These are phyloP conservation scores for Quercus ilex DNA, from an alignment of 306 rosid genomes.

Conservation along the genomic window DNA sequence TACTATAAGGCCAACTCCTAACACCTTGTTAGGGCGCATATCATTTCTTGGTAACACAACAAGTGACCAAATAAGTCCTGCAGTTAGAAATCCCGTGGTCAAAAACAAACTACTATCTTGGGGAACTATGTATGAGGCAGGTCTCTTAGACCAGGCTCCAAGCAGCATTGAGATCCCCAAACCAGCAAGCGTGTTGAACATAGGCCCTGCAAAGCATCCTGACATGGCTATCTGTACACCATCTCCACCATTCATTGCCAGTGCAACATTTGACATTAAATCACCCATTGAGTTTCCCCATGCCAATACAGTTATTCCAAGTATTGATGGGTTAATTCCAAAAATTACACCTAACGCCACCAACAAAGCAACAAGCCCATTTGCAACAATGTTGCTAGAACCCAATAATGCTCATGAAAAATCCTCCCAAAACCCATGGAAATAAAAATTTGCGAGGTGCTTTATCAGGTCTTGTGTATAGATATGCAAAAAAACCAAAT, in stretches of 20 bases:
- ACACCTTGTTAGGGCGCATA: conserved; percentile 61
- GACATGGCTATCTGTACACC: conserved; percentile 96
- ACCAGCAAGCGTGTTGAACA: conserved; percentile 93
- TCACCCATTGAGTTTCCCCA: conserved; percentile 99
- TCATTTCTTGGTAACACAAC: conserved; percentile 52
- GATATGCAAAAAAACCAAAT: conserved; percentile 71
- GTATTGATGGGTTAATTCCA: conserved; percentile 83
- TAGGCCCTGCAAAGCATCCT: conserved; percentile 95
- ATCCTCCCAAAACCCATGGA: conserved; percentile 93
- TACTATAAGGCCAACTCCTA: conserved; percentile 66
- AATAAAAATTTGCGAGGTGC: conserved; percentile 60
- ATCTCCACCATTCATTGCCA: conserved; percentile 74
- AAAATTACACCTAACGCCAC: conserved; percentile 75
- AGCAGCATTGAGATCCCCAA: conserved; percentile 83
- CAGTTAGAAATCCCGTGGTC: conserved; percentile 65
- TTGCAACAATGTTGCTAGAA: conserved; percentile 91
- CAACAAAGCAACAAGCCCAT: conserved; percentile 82
- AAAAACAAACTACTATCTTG: conserved; percentile 60
- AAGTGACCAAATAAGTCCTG: conserved; percentile 72
- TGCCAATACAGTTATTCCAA: conserved; percentile 89
- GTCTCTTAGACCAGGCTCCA: conserved; percentile 63
- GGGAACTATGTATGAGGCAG: conserved; percentile 51
- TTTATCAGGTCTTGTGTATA: conserved; percentile 52
- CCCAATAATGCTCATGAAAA: conserved; percentile 93
- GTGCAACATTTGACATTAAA: conserved; percentile 80